Conservation (phyloP, 2,329 filamentous ascomycete species). For the Penicillium oxalicum region DNA sequence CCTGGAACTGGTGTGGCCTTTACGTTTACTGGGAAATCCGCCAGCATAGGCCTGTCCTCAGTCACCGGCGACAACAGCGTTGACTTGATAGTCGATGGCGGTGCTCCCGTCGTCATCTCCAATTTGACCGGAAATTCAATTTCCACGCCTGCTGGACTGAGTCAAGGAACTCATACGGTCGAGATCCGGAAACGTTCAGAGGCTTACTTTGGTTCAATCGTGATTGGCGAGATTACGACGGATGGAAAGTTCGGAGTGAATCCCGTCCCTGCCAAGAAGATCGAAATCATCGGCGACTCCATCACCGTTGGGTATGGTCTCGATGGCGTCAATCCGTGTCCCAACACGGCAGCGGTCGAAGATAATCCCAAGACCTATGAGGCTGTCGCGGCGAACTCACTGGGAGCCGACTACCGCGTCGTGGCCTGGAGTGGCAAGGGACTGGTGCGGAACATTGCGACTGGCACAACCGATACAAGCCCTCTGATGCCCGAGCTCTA, state of each 20-base stretch:
- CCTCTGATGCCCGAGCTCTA: background rate
- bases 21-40: background rate
- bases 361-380: background rate
- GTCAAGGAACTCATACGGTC: background rate
- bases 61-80: background rate
- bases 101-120: background rate
- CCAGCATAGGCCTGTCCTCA: background rate
- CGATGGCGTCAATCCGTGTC: background rate
- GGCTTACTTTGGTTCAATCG: background rate
- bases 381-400: background rate
- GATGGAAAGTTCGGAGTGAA: background rate
- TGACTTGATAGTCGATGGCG: background rate
- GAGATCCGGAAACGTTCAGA: background rate
- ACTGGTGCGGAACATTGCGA: background rate
- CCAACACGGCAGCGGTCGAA: background rate
- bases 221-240: background rate
- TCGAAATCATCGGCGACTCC: background rate
- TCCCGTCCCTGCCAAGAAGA: background rate
- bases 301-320: background rate
- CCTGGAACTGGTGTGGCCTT: background rate
- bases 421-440: background rate
- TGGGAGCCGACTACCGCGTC: background rate
- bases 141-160: background rate
- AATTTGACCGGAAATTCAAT: background rate
- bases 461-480: background rate